A percentile compares a stretch with the other conserved stretches of the same genome.
Evolutionary conservation across 306 rosid genomes (phyloP).

Genomic region (Acacia confusa): DNA sequence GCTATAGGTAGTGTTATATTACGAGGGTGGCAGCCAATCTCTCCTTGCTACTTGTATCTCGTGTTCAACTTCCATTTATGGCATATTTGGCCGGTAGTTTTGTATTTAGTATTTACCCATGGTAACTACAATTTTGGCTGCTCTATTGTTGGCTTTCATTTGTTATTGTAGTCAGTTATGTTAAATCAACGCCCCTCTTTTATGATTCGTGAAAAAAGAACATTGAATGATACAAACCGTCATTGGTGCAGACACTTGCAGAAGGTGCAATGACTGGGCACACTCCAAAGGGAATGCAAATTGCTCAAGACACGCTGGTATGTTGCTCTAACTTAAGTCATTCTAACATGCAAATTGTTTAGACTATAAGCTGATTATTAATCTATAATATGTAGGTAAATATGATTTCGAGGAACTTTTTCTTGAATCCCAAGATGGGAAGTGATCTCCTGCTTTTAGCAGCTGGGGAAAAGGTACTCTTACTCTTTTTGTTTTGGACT

Average conservation of each 20-base stretch:
- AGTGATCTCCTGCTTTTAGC: constrained; percentile 76
- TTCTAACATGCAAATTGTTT: constrained; percentile 3
- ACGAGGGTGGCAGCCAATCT: background rate
- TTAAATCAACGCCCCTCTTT: background rate
- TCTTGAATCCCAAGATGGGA: constrained; percentile 49
- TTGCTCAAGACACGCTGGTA: constrained; percentile 84
- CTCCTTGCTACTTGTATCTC: background rate
- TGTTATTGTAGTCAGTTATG: constrained; percentile 1
- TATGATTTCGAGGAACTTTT: constrained; percentile 60
- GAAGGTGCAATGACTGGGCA: constrained; percentile 93
- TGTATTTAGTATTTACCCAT: background rate
- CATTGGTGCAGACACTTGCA: constrained; percentile 64
- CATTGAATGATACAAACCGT: constrained; percentile 29
- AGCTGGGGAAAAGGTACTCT: constrained; percentile 83
- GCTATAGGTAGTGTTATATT: background rate
- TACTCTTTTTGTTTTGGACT: constrained; percentile 23
- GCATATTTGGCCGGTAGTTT: background rate
- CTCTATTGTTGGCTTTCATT: background rate
- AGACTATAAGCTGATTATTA: constrained; percentile 4
- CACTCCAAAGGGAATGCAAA: constrained; percentile 87
- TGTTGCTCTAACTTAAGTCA: constrained; percentile 26
- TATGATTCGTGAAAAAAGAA: background rate
- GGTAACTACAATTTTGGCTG: background rate
- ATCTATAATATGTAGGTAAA: constrained; percentile 47
- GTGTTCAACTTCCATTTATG: constrained; percentile 1